Base-by-base conservation (phyloP, 2,329 filamentous ascomycete genomes). In the Trichothecium roseum region DNA sequence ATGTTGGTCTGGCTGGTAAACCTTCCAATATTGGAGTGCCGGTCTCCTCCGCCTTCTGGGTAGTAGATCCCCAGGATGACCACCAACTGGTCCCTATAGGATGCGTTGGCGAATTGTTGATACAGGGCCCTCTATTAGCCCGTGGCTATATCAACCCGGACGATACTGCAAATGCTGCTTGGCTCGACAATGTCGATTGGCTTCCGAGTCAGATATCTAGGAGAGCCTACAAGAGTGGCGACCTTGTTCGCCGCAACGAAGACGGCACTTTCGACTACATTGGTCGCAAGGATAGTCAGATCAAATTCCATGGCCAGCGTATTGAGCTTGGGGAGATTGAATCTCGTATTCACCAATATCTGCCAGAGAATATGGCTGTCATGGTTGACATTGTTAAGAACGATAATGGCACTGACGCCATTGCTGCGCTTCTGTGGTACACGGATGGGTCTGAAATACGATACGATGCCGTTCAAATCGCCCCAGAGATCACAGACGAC, bases 101-200 rank as follows among this genome's bases (percentile, higher is more conserved):
- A 3, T 81, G 75, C 41, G 63, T 85, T n/a, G 87, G 87, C 10
- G 86, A 94, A 53, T 66, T 94, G 5, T 93, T 83, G 49, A 91
- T 93, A 53, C 86, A 85, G 12, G 88, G 86, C 9, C 74, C 83
- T 34, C 86, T 94, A 57, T 74, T 94, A 6, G 78, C 76, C 28
- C 66, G 69, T 29, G 84, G 84, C 2, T 94, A 89, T 48, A 64
- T 89, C 18, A 74, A 79, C 38, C 65, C 71, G 53, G 67, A 74
- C 0, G 65, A 70, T 4, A 57, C 84, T 30, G 85, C 81, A 1
- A 24, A 10, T 10, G 6, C n/a, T 4, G 24, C 32, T 18, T 32
- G 31, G 15, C n/a, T 36, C 15, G 17, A n/a, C 4, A 15, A 32
- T 10, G 54, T 62, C 0, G 58, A 67, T 10, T 86, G 78, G 46